Base-by-base conservation (phyloP, 1,139 yeast genomes). In the Sporopachydermia cereana region DNA sequence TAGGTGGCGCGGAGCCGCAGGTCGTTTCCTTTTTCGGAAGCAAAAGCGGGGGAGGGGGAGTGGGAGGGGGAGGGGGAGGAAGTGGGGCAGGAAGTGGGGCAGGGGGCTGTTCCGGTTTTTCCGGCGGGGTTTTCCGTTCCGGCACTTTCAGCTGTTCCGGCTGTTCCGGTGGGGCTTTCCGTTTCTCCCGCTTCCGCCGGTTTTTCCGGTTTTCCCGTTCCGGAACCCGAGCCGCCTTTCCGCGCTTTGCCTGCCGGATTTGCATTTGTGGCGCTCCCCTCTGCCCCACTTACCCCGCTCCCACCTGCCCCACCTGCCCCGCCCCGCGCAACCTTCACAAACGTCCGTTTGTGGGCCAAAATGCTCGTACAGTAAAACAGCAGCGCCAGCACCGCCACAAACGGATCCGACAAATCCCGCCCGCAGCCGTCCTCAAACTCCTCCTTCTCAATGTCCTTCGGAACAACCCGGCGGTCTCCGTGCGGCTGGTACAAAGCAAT, bases 401-500 rank as follows among this genome's bases (percentile, higher is more conserved):
- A 44, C 5, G 58, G 57, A 5, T 47, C 43, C 27, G 39, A 30
- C 4, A 44, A 9, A 29, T 45, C 47, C 24, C 57, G 57, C 1
- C 52, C 45, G 5, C 54, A 46, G 43, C 55, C 54, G 41, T 56
- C 58, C 21, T 56, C 54, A 23, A 49, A 50, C 25, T 53, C 52
- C 43, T 51, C 34, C 49, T 51, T 5, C 53, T 49, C 30, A 52
- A 49, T 14, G 48, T 47, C 18, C 45, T 49, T 18, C 45, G 48
- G 46, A 43, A 47, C 42, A 34, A 43, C 39, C 41, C 45, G 45
- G 36, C 46, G 12, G 48, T 50, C 36, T 30, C 47, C 45, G 30
- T 53, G 47, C 1, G 71, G 71, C 29, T 66, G 59, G 49, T 61
- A 67, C 30, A 63, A 51, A 34, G 62, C 56, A 24, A 62, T 56